Conservation (phyloP, 2,329 filamentous ascomycete genomes). For the Talaromyces islandicus region DNA sequence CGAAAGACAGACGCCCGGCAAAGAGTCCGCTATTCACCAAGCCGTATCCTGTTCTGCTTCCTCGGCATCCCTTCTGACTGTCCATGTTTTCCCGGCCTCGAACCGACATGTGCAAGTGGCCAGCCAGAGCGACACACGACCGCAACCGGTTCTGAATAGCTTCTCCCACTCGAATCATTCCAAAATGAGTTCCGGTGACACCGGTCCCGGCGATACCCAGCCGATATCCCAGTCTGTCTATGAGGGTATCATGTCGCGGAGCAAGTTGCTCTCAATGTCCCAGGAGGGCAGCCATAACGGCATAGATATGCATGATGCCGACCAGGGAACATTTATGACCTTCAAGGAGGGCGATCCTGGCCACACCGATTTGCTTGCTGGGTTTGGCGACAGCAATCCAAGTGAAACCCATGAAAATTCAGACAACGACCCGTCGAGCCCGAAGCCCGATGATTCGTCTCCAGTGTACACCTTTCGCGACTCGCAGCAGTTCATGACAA, state of each 20-base stretch:
- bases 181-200: conserved; percentile 31
- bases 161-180: conserved; percentile 16
- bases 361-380: conserved; percentile 38
- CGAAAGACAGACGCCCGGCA: not conserved
- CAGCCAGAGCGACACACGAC: conserved; percentile 4
- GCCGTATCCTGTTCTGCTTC: not conserved
- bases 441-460: conserved; percentile 29
- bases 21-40: not conserved
- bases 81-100: not conserved
- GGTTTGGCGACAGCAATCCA: conserved; percentile 24
- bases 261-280: conserved; percentile 22
- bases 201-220: conserved; percentile 36
- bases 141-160: conserved; percentile 14
- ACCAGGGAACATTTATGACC: conserved; percentile 26
- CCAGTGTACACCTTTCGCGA: conserved; percentile 38
- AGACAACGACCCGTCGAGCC: conserved; percentile 43
- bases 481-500: conserved; percentile 40
- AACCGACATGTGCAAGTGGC: conserved; percentile 1
- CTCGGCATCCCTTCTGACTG: not conserved
- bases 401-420: conserved; percentile 13
- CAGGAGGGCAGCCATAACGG: conserved; percentile 5
- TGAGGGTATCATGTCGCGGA: conserved; percentile 33
- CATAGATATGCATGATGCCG: conserved; percentile 11
- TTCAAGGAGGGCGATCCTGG: conserved; percentile 36
- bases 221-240: conserved; percentile 40